phyloP scores from a whole-genome alignment of 2,329 filamentous ascomycete genomes.

The Cryphonectria carpinicola region DNA sequence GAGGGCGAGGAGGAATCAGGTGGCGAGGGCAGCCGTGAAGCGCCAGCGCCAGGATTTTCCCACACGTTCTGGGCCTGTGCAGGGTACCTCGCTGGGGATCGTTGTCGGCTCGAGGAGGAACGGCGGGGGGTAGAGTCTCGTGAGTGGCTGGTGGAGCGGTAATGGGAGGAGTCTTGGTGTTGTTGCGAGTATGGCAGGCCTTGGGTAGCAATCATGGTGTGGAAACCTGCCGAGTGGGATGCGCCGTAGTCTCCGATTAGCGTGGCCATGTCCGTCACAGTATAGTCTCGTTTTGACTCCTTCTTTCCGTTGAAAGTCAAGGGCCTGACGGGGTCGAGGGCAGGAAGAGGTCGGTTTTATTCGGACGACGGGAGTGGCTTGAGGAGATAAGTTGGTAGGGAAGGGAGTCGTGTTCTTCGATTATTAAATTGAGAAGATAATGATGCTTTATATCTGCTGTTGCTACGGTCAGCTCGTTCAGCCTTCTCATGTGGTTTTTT shows the following conservation, averaged over 20 bases:
- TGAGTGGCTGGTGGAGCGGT: slow-evolving; percentile 43
- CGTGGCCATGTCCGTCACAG: slow-evolving; percentile 61
- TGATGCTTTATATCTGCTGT: neutral
- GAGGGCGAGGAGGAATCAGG: slow-evolving; percentile 58
- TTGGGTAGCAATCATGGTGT: slow-evolving; percentile 66
- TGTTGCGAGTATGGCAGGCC: slow-evolving; percentile 49
- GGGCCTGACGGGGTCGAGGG: neutral
- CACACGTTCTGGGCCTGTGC: neutral
- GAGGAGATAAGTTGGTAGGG: neutral
- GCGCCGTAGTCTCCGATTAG: slow-evolving; percentile 69
- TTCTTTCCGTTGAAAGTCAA: neutral
- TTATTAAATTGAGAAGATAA: neutral
- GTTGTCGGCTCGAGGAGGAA: slow-evolving; percentile 32
- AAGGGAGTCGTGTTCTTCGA: neutral
- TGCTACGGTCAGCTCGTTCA: neutral
- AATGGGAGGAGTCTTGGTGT: slow-evolving; percentile 48
- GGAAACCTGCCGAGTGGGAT: slow-evolving; percentile 72
- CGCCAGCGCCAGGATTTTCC: slow-evolving; percentile 36
- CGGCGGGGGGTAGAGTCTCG: slow-evolving; percentile 36
- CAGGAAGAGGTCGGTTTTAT: neutral
- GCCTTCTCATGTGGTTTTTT: neutral
- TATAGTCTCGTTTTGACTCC: neutral
- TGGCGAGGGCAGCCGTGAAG: slow-evolving; percentile 57
- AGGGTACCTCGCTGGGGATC: slow-evolving; percentile 20
- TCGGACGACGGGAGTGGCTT: neutral